A percentile compares a stretch with the other conserved stretches of the same genome.
Evolutionary conservation across 2,329 filamentous ascomycete species (phyloP).

Genomic region (Pseudogymnoascus sp.): DNA sequence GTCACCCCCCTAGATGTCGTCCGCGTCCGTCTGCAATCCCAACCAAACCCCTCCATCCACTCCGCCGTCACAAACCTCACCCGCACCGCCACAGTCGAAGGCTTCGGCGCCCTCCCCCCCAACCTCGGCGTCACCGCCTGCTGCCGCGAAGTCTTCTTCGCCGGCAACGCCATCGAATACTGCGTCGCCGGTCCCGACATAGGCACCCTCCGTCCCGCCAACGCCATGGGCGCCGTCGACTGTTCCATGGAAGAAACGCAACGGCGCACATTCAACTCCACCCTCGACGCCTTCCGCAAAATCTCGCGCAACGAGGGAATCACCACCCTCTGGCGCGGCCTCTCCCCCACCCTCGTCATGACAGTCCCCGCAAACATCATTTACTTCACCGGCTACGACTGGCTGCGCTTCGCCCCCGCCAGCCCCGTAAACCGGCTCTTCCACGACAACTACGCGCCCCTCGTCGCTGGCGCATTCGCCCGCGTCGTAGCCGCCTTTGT

Average conservation of each 20-base stretch:
- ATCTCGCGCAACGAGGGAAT: slow-evolving; percentile 90
- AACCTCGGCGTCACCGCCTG: slow-evolving; percentile 89
- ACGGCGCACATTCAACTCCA: slow-evolving; percentile 77
- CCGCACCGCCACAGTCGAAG: slow-evolving; percentile 41
- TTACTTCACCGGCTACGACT: slow-evolving; percentile 97
- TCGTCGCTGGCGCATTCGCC: slow-evolving; percentile 71
- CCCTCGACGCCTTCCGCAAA: slow-evolving; percentile 84
- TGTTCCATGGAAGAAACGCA: slow-evolving; percentile 87
- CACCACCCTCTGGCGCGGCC: slow-evolving; percentile 78
- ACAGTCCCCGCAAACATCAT: slow-evolving; percentile 93
- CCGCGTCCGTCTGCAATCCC: slow-evolving; percentile 86
- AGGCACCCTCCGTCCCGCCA: slow-evolving; percentile 27
- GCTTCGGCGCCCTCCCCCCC: slow-evolving; percentile 63
- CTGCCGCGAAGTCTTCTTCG: slow-evolving; percentile 95
- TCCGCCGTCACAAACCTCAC: slow-evolving; percentile 46
- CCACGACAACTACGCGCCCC: slow-evolving; percentile 65
- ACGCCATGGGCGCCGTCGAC: slow-evolving; percentile 44
- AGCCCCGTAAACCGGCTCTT: slow-evolving; percentile 62
- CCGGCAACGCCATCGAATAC: slow-evolving; percentile 71
- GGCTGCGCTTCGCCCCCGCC: slow-evolving; percentile 64
- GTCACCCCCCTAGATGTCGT: slow-evolving; percentile 96
- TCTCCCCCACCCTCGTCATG: slow-evolving; percentile 94
- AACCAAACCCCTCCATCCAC: slow-evolving; percentile 45
- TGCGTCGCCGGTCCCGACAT: slow-evolving; percentile 33
- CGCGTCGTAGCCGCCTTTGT: slow-evolving; percentile 71